Base-by-base conservation (phyloP, 192 early-diverging fungal species). In the Gigaspora rosea region DNA sequence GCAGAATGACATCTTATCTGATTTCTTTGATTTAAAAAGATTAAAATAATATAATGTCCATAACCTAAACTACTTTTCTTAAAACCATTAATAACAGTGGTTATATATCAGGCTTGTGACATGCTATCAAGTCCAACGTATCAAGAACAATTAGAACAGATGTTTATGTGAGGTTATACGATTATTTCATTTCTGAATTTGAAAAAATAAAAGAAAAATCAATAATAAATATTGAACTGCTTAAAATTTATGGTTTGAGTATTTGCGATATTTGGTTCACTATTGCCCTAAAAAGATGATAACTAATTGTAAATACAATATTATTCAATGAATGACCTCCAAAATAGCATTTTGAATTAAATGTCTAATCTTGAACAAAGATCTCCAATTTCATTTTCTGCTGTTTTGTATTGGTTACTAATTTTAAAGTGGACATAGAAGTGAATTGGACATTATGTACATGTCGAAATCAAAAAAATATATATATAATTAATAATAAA, bases 281-380 rank as follows among this genome's bases (percentile, higher is more conserved):
- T 0, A 15, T 83, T 13, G 84, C 82, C 5, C 75, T 47, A 18
- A 41, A 12, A 54, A 70, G 35, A 78, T 77, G 56, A 56, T 71
- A 6, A 61, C 76, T 13, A 54, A 64, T 46, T 8, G 56, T 8
- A 47, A 80, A 18, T 82, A 75, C 63, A 66, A 73, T 41, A 49
- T 81, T 2, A 48, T 81, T 46, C 49, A 79, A 54, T 85, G 82
- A 80, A 85, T 83, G 82, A 83, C 84, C 33, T 47, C 83, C 20
- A 78, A 71, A 35, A 20, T 83, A 1, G 78, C 63, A 27, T 58
- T 0, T 10, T 16, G 10, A 61, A 71, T 18, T 48, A 75, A 54
- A 76, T 74, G 49, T 16, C 64, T 1, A 80, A 70, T 35, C 50
- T 32, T 52, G 80, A 81, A 22, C 79, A 61, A 49, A 59, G 78